Conservation (phyloP, 116 monocot genomes). For the Posidonia oceanica region DNA sequence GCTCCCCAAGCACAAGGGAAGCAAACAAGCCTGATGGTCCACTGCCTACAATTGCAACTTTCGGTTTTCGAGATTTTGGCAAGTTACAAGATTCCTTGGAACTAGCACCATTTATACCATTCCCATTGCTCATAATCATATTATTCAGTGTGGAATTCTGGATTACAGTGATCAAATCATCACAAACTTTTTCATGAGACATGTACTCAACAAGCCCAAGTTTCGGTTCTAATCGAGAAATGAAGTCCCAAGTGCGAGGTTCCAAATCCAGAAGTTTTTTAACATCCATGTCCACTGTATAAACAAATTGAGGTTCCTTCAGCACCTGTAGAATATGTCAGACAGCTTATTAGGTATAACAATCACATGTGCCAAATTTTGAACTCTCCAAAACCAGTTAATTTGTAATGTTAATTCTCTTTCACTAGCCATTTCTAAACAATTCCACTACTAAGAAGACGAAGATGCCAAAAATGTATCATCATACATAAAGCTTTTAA, state of each 20-base stretch:
- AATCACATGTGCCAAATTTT: neutral
- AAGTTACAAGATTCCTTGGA: slow-evolving; percentile 7
- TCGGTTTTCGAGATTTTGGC: slow-evolving; percentile 30
- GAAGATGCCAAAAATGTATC: too few species aligned
- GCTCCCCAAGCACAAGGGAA: slow-evolving; percentile 85
- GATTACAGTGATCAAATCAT: slow-evolving; percentile 42
- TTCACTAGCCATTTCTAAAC: neutral
- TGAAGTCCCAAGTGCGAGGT: slow-evolving; percentile 88
- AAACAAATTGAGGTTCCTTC: slow-evolving; percentile 93
- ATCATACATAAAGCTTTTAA: neutral
- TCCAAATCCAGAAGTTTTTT: slow-evolving; percentile 75
- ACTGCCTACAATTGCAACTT: slow-evolving; percentile 82
- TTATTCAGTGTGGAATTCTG: slow-evolving; percentile 11
- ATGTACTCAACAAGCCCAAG: slow-evolving; percentile 65
- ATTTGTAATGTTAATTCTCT: neutral
- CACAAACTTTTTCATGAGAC: slow-evolving; percentile 21
- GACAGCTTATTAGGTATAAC: neutral
- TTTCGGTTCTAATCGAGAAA: slow-evolving; percentile 68
- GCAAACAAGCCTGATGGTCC: slow-evolving; percentile 95
- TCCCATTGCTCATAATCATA: neutral
- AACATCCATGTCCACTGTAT: slow-evolving; percentile 89
- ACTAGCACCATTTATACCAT: slow-evolving; percentile 10
- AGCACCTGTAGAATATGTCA: slow-evolving; percentile 40
- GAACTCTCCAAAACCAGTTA: neutral
- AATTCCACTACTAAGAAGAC: too few species aligned